These are phyloP conservation scores for Zasmidium citrigriseum DNA, from an alignment of 2,329 filamentous ascomycete genomes.

Conservation along the genomic window DNA sequence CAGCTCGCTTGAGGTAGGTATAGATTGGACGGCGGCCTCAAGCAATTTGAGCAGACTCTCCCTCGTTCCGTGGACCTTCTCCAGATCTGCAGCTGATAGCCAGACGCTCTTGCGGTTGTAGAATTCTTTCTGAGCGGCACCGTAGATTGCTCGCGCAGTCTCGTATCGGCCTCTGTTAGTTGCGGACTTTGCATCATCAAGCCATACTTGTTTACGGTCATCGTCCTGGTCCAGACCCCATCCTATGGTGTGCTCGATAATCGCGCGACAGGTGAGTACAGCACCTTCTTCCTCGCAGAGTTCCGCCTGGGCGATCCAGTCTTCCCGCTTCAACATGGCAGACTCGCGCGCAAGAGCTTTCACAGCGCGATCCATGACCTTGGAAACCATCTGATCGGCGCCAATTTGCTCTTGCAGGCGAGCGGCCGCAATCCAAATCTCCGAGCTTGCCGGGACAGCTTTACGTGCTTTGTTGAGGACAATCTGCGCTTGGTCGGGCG, in stretches of 20 bases:
- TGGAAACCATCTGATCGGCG: slow-evolving; percentile 70
- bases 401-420: slow-evolving; percentile 88
- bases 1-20: slow-evolving; percentile 83
- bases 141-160: slow-evolving; percentile 90
- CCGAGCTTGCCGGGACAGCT: slow-evolving; percentile 86
- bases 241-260: slow-evolving; percentile 88
- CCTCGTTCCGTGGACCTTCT: slow-evolving; percentile 82
- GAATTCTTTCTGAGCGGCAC: slow-evolving; percentile 86
- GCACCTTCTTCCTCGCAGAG: slow-evolving; percentile 92
- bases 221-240: slow-evolving; percentile 95
- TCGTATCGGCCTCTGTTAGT: slow-evolving; percentile 81
- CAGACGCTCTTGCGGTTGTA: slow-evolving; percentile 84
- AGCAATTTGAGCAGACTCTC: slow-evolving; percentile 82
- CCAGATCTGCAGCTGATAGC: slow-evolving; percentile 86
- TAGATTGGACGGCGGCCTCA: slow-evolving; percentile 91
- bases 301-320: slow-evolving; percentile 95
- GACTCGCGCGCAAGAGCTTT: slow-evolving; percentile 86
- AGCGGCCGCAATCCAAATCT: slow-evolving; percentile 95
- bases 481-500: slow-evolving; percentile 86
- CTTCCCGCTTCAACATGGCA: slow-evolving; percentile 95
- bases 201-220: slow-evolving; percentile 92
- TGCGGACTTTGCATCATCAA: slow-evolving; percentile 84
- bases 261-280: slow-evolving; percentile 80
- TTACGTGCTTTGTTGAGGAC: slow-evolving; percentile 95
- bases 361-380: slow-evolving; percentile 92